Base-by-base conservation (phyloP, 306 rosid genomes). In the Canavalia ensiformis region DNA sequence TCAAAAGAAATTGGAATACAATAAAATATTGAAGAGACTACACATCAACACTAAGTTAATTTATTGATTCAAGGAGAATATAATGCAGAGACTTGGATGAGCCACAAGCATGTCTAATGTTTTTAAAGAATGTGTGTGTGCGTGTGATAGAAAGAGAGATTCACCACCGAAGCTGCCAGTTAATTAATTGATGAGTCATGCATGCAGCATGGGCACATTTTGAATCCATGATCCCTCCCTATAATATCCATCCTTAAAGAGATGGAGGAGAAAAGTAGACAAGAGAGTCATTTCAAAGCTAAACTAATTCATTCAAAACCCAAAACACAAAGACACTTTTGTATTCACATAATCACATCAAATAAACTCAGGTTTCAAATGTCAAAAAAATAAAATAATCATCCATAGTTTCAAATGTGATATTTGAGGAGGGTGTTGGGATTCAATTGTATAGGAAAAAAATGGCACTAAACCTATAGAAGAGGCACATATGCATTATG, bases 201-300 rank as follows among this genome's bases (percentile, higher is more conserved):
- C 46, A 62, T 52, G 74, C 44, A 37, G 56, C 46, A 57, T 0
- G 46, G 60, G 39, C 56, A 46, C 60, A 60, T 50, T 75, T 75
- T 54, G 5, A 70, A 71, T 4, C 51, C 60, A 76, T 57, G 63
- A 42, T 46, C 29, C 60, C 73, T 55, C 63, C 51, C 69, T 13
- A 52, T 12, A 42, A 51, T 42, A 7, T 42, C 51, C 33, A 69
- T 51, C 50, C 35, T 76, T 46, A 25, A 78, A 34, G 55, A 52
- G 60, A 84, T 84, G 60, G 42, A 60, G 39, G 52, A 51, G 85
- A 75, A 69, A 75, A 64, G 35, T 50, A 75, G 41, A 75, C 41
- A 56, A 75, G 28, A 74, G 46, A 73, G 13, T 54, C 51, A 62
- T 45, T 44, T 79, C 66, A 68, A 73, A 35, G 62, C 34, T 58